Base-by-base conservation (phyloP, 2,329 filamentous ascomycete genomes). In the Aspergillus proliferans region DNA sequence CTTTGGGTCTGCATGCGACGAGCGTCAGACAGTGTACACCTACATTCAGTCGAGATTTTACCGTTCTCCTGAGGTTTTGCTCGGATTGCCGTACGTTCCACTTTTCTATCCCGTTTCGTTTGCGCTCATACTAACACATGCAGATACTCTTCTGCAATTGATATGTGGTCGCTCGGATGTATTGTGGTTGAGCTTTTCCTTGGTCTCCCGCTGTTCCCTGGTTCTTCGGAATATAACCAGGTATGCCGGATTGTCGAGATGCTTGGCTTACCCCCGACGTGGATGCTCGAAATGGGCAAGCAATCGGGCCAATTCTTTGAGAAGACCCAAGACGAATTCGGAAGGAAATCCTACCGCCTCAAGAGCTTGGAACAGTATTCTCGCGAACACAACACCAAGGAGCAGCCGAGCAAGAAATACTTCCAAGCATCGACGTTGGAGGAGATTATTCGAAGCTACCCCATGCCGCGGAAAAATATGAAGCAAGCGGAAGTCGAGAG, bases 251-350 rank as follows among this genome's bases (percentile, higher is more conserved):
- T 98, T 55, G 91, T 93, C 19, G 93, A 98, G 72, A 98, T 98
- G 93, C 81, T 98, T 7, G 93, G 93, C 9, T 85, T 95, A 57
- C 92, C 93, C 1, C 92, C 90, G 34, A 94, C 90, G 56, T 98
- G 93, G 93, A 98, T 98, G 93, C 81, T 98, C 49, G 93, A 98
- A 67, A 94, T 95, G 81, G 93, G 93, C 60, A 98, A 98, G 71
- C 93, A 98, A 69, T 88, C 92, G 1, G 88, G 89, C 41, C 91
- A 97, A 61, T 98, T 98, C 68, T 98, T 95, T 62, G 92, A 98
- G 70, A 96, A 96, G 72, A 78, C 79, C 12, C 82, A 85, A 55
- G 93, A 98, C 64, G 93, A 98, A 64, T 98, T 88, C 63, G 92
- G 92, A 36, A 83, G 93, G 56, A 86, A 90, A 60, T 91, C 85